Evolutionary conservation across 345 rosid species (phyloP), one percentile per base, ranked within the genome.

Genomic region (Gossypium australe): DNA sequence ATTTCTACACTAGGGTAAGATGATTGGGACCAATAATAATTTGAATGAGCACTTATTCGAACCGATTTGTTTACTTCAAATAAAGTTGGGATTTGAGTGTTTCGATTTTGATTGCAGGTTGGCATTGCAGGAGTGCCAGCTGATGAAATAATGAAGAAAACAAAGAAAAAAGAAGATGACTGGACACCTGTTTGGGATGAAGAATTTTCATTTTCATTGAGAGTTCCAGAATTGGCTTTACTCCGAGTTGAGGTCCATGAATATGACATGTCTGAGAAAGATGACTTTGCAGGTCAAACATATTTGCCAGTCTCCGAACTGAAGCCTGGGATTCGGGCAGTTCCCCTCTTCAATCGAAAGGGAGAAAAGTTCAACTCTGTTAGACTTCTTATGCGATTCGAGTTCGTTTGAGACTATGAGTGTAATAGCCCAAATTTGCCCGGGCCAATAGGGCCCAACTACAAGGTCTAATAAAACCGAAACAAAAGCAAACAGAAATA

Each of bases 101-200:
- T 34, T 9, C 20, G 4, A 51, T 44, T 8, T 67, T 43, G 11
- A 58, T 25, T 67, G 76, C 88, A 94, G 98, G 77, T 92, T 27
- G 85, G 85, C 68, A 87, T 94, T n/a, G 89, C 85, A 13, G 98
- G 98, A 64, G 95, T 87, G 53, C 87, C 91, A 49, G 85, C 79
- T 16, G 98, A 94, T 78, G 77, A 79, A 7, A 67, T 22, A 43
- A 94, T 86, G 91, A 75, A 80, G 92, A 91, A 89, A 84, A 95
- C 97, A 7, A 84, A 75, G 80, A 71, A 80, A 16, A 76, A 84
- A 13, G 79, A 81, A 63, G 88, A 91, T 72, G 77, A 87, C 3
- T 94, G 98, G 97, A 86, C 80, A 47, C 97, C 96, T 1, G 86
- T 82, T 49, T 95, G 98, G 97, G 82, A 93, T 3, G 92, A 94